Evolutionary conservation across 768 basidiomycete genomes (phyloP), one percentile per base, ranked within the genome.

Genomic region (Leccinum boreale): DNA sequence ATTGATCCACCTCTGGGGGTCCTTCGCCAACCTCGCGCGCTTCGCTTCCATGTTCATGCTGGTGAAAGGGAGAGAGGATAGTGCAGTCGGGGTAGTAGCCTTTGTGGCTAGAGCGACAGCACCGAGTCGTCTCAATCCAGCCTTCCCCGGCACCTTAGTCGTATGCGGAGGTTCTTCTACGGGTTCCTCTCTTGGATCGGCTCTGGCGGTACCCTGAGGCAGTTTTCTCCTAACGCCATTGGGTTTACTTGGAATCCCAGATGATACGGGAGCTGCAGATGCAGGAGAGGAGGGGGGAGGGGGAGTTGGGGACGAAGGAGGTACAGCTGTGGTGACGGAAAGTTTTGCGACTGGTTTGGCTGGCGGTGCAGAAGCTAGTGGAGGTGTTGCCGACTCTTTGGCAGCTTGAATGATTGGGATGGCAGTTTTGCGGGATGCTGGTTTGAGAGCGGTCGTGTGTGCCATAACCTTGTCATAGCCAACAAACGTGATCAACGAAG

Each of bases 401-500:
- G 94, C 92, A 11, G 89, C 87, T 69, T 97, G 91, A 58, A 99
- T 92, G 35, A 98, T 78, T 10, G 95, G 94, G 10, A 89, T 74
- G 6, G 94, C 92, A 28, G 89, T 88, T 45, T 83, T 76, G 55
- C 87, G 87, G 10, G 94, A 95, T 0, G 97, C 97, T 28, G 96
- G 90, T 69, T 98, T 99, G 59, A 99, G 78, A 0, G 86, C 84
- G 59, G 81, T 86, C 11, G 94, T 90, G 73, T 94, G 87, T 35
- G 91, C 86, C 78, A 97, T 79, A 51, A 98, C 87, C 65, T 85
- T 85, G 62, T 94, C 90, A 67, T 84, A 93, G 5, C 97, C 94
- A 31, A 85, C 85, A 49, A 73, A 84, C 3, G 79, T 74, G 50
- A 98, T 86, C 56, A 99, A 72, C 46, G 77, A 74, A 0, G 94